phyloP scores from a whole-genome alignment of 2,329 filamentous ascomycete genomes.

The Phialocephala subalpina region DNA sequence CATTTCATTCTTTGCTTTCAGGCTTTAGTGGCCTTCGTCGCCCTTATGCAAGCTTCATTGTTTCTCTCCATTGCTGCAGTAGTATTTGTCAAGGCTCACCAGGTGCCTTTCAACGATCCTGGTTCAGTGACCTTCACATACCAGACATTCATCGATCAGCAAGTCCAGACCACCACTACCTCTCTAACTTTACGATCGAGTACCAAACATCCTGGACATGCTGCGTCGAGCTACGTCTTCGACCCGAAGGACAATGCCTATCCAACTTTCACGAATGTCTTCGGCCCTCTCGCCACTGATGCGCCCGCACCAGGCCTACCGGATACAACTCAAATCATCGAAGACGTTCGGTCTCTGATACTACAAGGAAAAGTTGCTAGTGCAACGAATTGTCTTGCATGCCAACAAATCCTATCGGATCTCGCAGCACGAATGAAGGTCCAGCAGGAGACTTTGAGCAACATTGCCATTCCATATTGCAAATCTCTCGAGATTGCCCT shows the following conservation, averaged over 20 bases:
- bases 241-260: conserved; percentile 7
- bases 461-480: conserved; percentile 11
- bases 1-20: not conserved
- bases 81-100: not conserved
- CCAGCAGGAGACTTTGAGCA: conserved; percentile 12
- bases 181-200: not conserved
- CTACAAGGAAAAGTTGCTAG: not conserved
- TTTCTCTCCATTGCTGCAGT: not conserved
- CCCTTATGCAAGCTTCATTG: not conserved
- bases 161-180: conserved; percentile 5
- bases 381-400: conserved; percentile 9
- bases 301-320: conserved; percentile 1
- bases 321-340: not conserved
- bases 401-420: not conserved
- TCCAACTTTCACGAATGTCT: conserved; percentile 3
- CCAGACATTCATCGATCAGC: conserved; percentile 10
- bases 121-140: conserved; percentile 10
- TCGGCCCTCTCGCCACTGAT: conserved; percentile 8
- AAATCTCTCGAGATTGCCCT: not conserved
- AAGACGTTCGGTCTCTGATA: not conserved
- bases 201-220: not conserved
- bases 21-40: not conserved
- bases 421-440: conserved; percentile 11
- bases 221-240: not conserved
- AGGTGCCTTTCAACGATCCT: not conserved